Percentiles rank a stretch among this genome's conserved stretches.
These are phyloP conservation scores for Trametes sp. DNA, from an alignment of 1,284 basidiomycete species.

Conservation along the genomic window DNA sequence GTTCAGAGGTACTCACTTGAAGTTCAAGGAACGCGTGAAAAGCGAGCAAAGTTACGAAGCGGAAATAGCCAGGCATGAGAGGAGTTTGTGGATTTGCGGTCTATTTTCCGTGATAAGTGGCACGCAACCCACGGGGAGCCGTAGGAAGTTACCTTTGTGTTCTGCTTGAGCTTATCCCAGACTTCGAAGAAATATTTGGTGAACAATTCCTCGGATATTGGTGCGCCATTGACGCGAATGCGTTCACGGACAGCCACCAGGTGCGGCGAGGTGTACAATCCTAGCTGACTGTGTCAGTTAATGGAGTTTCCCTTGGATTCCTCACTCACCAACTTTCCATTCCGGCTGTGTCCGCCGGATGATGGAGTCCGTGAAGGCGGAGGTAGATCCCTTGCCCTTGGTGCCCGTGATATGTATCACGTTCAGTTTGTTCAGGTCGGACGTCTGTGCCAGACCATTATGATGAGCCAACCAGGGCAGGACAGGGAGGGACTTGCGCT, in stretches of 20 bases:
- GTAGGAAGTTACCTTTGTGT: slow-evolving; percentile 57
- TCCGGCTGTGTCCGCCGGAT: slow-evolving; percentile 67
- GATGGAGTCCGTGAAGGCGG: slow-evolving; percentile 88
- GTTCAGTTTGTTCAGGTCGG: slow-evolving; percentile 88
- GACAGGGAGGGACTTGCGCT: slow-evolving; percentile 56
- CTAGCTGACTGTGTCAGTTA: slow-evolving; percentile 44
- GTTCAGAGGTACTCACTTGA: slow-evolving; percentile 52
- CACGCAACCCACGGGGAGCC: slow-evolving; percentile 18
- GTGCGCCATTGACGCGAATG: slow-evolving; percentile 92
- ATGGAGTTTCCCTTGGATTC: background rate
- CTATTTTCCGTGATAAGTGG: slow-evolving; percentile 42
- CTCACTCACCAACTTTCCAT: slow-evolving; percentile 73
- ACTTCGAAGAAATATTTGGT: slow-evolving; percentile 95
- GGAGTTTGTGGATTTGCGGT: slow-evolving; percentile 65
- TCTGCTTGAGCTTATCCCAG: slow-evolving; percentile 88
- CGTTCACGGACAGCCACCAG: slow-evolving; percentile 95
- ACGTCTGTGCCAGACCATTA: slow-evolving; percentile 56
- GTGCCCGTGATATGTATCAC: slow-evolving; percentile 98
- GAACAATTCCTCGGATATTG: slow-evolving; percentile 89
- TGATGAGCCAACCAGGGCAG: slow-evolving; percentile 19
- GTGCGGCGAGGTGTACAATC: slow-evolving; percentile 97
- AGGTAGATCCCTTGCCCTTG: slow-evolving; percentile 98
- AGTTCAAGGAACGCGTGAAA: slow-evolving; percentile 89
- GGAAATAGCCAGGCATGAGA: slow-evolving; percentile 91
- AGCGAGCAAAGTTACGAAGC: slow-evolving; percentile 91